These are phyloP conservation scores for Kalanchoe fedtschenkoi DNA, from an alignment of 164 flowering plant genomes.

Conservation along the genomic window DNA sequence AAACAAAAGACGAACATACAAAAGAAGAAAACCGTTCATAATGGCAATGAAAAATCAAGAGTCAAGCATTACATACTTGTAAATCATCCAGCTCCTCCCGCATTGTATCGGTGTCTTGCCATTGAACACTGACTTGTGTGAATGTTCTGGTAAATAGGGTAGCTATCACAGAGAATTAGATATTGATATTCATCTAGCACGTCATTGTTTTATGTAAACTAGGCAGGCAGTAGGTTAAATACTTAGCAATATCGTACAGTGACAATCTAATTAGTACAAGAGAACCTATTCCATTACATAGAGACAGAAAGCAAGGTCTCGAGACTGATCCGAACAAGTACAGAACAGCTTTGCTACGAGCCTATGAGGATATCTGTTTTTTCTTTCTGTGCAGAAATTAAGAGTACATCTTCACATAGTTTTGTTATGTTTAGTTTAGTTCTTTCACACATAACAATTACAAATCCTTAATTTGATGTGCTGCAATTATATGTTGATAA, in stretches of 20 bases:
- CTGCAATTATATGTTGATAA: too few species aligned
- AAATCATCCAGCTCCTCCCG: constrained; percentile 96
- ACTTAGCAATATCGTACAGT: background rate
- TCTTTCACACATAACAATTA: too few species aligned
- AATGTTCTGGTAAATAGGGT: constrained; percentile 58
- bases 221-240: background rate
- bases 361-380: background rate
- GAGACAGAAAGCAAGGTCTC: background rate
- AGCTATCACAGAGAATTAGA: constrained; percentile 1
- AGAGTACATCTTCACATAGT: background rate
- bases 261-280: background rate
- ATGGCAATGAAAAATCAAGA: background rate
- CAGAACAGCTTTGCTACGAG: background rate
- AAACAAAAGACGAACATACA: background rate
- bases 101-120: constrained; percentile 96
- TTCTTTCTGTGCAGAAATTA: background rate
- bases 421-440: too few species aligned
- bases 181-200: background rate
- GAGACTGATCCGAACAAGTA: background rate
- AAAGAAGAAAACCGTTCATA: background rate
- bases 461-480: too few species aligned
- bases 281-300: background rate
- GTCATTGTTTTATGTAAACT: background rate
- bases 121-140: constrained; percentile 94
- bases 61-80: constrained; percentile 72